phyloP scores from a whole-genome alignment of 495 filamentous ascomycete species.

The Aspergillus funiculosus region DNA sequence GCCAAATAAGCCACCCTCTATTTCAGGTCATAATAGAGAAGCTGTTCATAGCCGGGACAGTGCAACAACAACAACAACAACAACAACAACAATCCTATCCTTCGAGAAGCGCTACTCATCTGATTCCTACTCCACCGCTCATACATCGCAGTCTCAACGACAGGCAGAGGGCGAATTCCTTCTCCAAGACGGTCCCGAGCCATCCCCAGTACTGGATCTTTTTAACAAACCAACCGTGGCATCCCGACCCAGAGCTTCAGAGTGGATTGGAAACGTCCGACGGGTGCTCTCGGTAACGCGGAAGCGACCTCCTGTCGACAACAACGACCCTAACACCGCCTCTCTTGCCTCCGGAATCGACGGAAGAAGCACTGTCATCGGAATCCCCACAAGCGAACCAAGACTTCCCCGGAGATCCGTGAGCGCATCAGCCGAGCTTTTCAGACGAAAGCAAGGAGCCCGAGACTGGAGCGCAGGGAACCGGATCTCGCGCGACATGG shows the following conservation, averaged over 20 bases:
- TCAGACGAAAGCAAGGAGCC: conserved; percentile 54
- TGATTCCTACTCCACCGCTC: conserved; percentile 65
- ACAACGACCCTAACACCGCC: conserved; percentile 14
- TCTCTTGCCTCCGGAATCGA: conserved; percentile 33
- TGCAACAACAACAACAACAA: conserved; percentile 16
- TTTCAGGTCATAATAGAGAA: conserved; percentile 22
- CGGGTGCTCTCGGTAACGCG: conserved; percentile 44
- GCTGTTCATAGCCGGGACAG: conserved; percentile 26
- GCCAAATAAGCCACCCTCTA: conserved; percentile 20
- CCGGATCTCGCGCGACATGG: conserved; percentile 21
- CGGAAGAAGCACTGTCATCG: conserved; percentile 28
- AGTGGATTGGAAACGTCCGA: conserved; percentile 53
- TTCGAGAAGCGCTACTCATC: conserved; percentile 39
- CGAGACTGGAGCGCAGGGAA: conserved; percentile 50
- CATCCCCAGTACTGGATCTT: conserved; percentile 17
- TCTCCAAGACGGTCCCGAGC: conserved; percentile 31
- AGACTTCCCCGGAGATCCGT: conserved; percentile 48
- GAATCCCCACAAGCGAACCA: conserved; percentile 7
- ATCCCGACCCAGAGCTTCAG: conserved; percentile 35
- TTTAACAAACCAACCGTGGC: conserved; percentile 29
- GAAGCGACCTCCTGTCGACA: conserved; percentile 22
- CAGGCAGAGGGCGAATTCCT: conserved; percentile 63
- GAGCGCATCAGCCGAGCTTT: conserved; percentile 54
- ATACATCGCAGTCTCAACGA: conserved; percentile 53
- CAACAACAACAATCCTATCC: conserved; percentile 20